Conservation (phyloP, 2,329 filamentous ascomycete species). For the Sclerotinia spermophila region DNA sequence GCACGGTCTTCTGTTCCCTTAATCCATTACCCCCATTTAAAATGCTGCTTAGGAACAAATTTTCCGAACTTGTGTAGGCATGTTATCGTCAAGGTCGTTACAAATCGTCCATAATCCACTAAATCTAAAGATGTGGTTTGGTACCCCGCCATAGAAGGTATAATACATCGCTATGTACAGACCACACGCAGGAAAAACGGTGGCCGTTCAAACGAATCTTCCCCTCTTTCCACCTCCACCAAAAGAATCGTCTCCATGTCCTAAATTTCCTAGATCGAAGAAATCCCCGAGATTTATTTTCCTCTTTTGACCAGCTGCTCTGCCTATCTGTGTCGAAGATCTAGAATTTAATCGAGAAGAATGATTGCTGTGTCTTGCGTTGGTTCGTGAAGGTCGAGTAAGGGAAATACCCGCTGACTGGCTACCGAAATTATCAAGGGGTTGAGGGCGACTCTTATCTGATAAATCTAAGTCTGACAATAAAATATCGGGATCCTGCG, state of each 20-base stretch:
- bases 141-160: not conserved
- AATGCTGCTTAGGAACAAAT: slow-evolving; percentile 17
- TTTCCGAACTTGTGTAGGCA: slow-evolving; percentile 11
- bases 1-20: slow-evolving; percentile 14
- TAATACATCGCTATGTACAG: slow-evolving; percentile 13
- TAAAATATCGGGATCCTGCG: slow-evolving; percentile 54
- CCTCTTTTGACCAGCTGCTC: slow-evolving; percentile 67
- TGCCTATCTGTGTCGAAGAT: slow-evolving; percentile 44
- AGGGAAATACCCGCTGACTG: slow-evolving; percentile 31
- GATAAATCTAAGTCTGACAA: slow-evolving; percentile 59
- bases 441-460: slow-evolving; percentile 41
- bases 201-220: slow-evolving; percentile 33
- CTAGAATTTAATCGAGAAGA: slow-evolving; percentile 27
- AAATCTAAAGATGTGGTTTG: slow-evolving; percentile 8
- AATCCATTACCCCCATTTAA: slow-evolving; percentile 17
- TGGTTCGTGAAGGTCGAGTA: slow-evolving; percentile 31
- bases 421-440: slow-evolving; percentile 30
- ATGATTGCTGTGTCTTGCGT: slow-evolving; percentile 33
- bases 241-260: slow-evolving; percentile 56
- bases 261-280: slow-evolving; percentile 65
- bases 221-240: slow-evolving; percentile 38
- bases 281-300: slow-evolving; percentile 71
- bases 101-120: slow-evolving; percentile 5
- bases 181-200: not conserved
- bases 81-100: slow-evolving; percentile 18